Evolutionary conservation across 495 filamentous ascomycete genomes (phyloP), one percentile per base, ranked within the genome.

Genomic region (Hamigera avellanea): DNA sequence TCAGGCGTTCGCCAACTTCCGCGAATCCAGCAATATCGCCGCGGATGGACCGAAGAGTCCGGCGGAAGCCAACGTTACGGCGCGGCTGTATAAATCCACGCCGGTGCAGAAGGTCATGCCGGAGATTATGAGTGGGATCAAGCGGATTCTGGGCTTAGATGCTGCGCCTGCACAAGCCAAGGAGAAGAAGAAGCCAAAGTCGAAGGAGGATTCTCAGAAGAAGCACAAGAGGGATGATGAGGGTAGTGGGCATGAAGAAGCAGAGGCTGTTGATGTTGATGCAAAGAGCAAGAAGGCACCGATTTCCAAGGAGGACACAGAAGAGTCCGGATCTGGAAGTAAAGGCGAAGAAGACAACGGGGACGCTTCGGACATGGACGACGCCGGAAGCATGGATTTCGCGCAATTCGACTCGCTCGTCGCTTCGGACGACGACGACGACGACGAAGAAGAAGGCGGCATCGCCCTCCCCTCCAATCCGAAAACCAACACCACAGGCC

Each of bases 1-100:
- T n/a, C 52, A 62, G 14, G 51, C 53, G 0, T 66, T 80, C 31
- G 57, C 61, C 14, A 45, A 48, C 45, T 62, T 61, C 33, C 52
- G 39, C 39, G 49, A 50, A 28, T 40, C 35, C 26, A 64, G 46
- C 49, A 67, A 51, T 27, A 40, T 54, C 28, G 36, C 54, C 0
- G 43, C 45, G 9, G 52, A 65, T 23, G 60, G 55, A 10, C 57
- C 65, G 2, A 53, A 64, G 35, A 71, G 73, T 34, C 56, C 75
- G 1, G 71, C 64, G 4, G 64, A 62, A 31, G 62, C 70, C 19
- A 95, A 95, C 64, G 86, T 96, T 8, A 74, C 72, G 26, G 87
- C 83, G 41, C 72, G 82, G 41, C 57, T 98, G 34, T 93, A 72
- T 53, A 89, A 85, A 45, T 78, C 78, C 15, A 78, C 70, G 16